Base-by-base conservation (phyloP, 495 filamentous ascomycete genomes). In the Neohortaea acidophila region DNA sequence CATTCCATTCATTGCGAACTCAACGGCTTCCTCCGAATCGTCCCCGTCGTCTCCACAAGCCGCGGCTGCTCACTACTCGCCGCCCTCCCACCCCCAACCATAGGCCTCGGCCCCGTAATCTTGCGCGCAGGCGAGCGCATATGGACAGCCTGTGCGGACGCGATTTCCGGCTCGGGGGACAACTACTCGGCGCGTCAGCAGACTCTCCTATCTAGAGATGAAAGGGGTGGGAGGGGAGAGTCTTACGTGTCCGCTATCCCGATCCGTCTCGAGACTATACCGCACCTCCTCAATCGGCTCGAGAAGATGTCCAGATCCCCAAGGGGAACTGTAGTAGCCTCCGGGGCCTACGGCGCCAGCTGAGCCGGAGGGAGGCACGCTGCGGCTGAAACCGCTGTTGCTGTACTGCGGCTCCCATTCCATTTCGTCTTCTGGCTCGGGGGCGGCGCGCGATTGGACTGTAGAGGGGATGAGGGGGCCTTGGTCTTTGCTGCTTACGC, bases 231-330 rank as follows among this genome's bases (percentile, higher is more conserved):
- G 1, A 31, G 14, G 17, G 26, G 20, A 33, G 35, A 8, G 37
- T 32, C 23, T 22, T 10, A 24, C 23, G 36, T 52, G 48, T 44
- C 56, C 51, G 44, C 47, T 45, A 30, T 51, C 55, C 3, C 44
- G 48, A 24, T 60, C 57, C 11, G 48, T 56, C 46, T 59, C 55
- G 2, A 60, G 43, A 30, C 46, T 51, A 34, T 56, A 53, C 27
- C 58, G 34, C 3, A 59, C 58, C 44, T 61, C 58, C 32, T 56
- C 54, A 33, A 61, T 61, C 15, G 58, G 58, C 40, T 49, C 52
- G n/a, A 55, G 43, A 19, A 49, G 36, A 33, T 52, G 49, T 5
- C 52, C 52, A 9, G 37, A 43, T 22, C 49, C 49, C n/a, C 40
- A 45, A 6, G 52, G 52, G 20, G 39, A 44, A 2, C 38, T 28